A percentile compares a stretch with the other conserved stretches of the same genome.
Evolutionary conservation across 1,284 basidiomycete species (phyloP).

Genomic region (Sparassis latifolia): DNA sequence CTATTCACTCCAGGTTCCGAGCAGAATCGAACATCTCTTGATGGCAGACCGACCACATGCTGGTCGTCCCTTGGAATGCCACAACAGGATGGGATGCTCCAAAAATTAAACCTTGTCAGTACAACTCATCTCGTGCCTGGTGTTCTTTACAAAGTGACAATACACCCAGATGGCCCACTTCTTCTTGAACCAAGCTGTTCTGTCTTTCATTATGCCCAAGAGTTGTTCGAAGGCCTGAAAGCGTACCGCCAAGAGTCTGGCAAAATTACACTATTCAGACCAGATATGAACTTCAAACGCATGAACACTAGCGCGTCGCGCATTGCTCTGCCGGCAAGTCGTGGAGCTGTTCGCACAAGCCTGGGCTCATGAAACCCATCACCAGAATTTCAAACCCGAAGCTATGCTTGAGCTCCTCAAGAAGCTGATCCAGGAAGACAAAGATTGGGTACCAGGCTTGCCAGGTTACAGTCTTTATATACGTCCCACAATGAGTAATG

Average conservation of each 20-base stretch:
- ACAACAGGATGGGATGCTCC: constrained; percentile 79
- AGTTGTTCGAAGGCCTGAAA: constrained; percentile 94
- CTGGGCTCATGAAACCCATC: background rate
- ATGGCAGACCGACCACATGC: constrained; percentile 86
- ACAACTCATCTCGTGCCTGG: background rate
- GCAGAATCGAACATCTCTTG: no score
- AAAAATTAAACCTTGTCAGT: constrained; percentile 77
- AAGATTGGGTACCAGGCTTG: constrained; percentile 89
- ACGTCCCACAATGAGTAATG: constrained; percentile 71
- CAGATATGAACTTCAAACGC: constrained; percentile 97
- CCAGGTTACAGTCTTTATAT: constrained; percentile 92
- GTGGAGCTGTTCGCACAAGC: background rate
- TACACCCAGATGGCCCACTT: constrained; percentile 32
- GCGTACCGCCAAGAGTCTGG: constrained; percentile 84
- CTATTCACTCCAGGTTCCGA: no score
- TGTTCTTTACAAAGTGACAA: background rate
- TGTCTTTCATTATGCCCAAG: constrained; percentile 92
- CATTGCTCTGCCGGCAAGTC: constrained; percentile 70
- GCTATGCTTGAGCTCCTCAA: constrained; percentile 84
- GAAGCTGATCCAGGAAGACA: constrained; percentile 81
- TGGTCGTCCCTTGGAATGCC: constrained; percentile 76
- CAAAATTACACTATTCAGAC: constrained; percentile 85
- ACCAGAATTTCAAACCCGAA: constrained; percentile 76
- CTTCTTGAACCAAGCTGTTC: constrained; percentile 78
- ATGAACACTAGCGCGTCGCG: constrained; percentile 77